A percentile compares a stretch with the other conserved stretches of the same genome.
These are phyloP conservation scores for Oryza meridionalis DNA, from an alignment of 176 grass and related monocot genomes.

Conservation along the genomic window DNA sequence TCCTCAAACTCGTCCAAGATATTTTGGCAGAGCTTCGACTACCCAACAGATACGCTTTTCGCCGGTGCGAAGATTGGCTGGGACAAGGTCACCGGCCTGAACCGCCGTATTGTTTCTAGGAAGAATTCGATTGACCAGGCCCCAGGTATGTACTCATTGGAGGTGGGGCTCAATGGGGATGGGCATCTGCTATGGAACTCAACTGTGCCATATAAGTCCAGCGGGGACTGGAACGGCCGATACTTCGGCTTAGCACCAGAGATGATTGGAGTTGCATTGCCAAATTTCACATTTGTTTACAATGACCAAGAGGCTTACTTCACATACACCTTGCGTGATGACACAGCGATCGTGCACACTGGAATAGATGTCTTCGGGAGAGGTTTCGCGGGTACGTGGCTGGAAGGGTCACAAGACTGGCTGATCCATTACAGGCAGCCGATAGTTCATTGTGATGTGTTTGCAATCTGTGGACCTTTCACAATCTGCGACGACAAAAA, in stretches of 20 bases:
- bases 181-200: conserved; percentile 1
- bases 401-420: conserved; percentile 31
- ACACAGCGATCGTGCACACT: background rate
- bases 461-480: conserved; percentile 61
- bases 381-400: conserved; percentile 6
- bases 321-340: conserved; percentile 20
- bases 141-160: conserved; percentile 31
- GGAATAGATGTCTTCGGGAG: conserved; percentile 40
- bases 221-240: conserved; percentile 55
- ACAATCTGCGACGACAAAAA: conserved; percentile 40
- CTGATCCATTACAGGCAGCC: conserved; percentile 16
- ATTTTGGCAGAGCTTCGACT: conserved; percentile 76
- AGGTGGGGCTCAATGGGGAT: conserved; percentile 7
- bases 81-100: conserved; percentile 43
- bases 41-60: conserved; percentile 50
- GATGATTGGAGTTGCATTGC: conserved; percentile 11
- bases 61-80: conserved; percentile 47
- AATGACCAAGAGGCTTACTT: conserved; percentile 24
- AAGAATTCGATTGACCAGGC: conserved; percentile 41
- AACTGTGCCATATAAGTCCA: conserved; percentile 36
- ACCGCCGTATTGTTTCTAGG: conserved; percentile 36
- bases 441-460: conserved; percentile 36
- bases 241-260: conserved; percentile 41
- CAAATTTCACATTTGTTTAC: conserved; percentile 18
- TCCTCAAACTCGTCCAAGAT: conserved; percentile 32